phyloP scores from a whole-genome alignment of 495 filamentous ascomycete species.

The Cercophora scortea region DNA sequence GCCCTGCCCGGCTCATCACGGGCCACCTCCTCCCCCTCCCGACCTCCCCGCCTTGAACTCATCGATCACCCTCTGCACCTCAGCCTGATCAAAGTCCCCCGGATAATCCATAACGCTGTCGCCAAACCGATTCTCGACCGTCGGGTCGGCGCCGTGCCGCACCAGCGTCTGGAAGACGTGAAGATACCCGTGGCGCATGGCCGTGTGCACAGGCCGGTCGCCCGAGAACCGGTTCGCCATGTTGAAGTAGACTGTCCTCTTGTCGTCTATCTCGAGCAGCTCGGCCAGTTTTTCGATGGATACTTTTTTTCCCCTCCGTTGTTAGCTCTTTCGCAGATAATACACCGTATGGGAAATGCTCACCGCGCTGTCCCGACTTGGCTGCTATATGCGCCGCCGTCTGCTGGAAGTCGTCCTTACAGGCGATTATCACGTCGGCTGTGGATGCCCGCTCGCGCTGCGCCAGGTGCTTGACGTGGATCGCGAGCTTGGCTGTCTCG shows the following conservation, averaged over 20 bases:
- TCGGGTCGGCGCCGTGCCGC: conserved; percentile 23
- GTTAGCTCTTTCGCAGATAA: not conserved
- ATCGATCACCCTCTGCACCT: conserved; percentile 16
- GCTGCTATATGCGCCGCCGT: conserved; percentile 25
- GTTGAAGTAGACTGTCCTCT: conserved; percentile 17
- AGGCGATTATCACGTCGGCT: conserved; percentile 15
- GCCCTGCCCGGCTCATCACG: too few species aligned
- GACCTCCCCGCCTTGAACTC: not conserved
- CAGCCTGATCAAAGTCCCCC: conserved; percentile 17
- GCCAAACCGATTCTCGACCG: conserved; percentile 22
- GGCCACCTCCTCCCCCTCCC: not conserved
- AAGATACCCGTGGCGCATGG: conserved; percentile 20
- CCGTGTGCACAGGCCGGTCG: conserved; percentile 21
- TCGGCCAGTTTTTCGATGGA: conserved; percentile 19
- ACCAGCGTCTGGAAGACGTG: conserved; percentile 31
- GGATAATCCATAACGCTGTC: conserved; percentile 18
- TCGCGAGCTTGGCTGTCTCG: conserved; percentile 9
- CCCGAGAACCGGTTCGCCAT: conserved; percentile 22
- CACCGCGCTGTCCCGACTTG: conserved; percentile 16
- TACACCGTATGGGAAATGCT: not conserved
- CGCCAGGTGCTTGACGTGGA: conserved; percentile 12
- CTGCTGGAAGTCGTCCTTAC: conserved; percentile 24
- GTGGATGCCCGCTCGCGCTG: conserved; percentile 10
- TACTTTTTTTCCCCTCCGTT: conserved; percentile 5
- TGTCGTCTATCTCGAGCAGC: conserved; percentile 10